Evolutionary conservation across 2,329 filamentous ascomycete genomes (phyloP).

Genomic region (Ustulina deusta): DNA sequence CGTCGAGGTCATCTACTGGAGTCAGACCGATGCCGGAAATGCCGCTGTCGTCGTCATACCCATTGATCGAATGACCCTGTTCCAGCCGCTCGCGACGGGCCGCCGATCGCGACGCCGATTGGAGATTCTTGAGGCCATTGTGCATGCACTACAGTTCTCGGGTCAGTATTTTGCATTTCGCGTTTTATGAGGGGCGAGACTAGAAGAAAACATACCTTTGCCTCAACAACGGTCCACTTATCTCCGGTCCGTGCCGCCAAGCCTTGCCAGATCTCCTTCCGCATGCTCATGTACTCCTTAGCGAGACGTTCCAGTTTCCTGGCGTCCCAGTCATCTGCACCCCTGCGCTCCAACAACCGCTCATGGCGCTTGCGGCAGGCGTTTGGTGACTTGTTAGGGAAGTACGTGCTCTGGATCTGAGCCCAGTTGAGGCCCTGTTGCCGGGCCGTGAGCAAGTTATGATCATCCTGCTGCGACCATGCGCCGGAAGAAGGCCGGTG

Average conservation of each 20-base stretch:
- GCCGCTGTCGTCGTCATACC: slow-evolving; percentile 77
- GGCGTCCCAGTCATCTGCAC: slow-evolving; percentile 82
- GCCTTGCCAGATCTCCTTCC: slow-evolving; percentile 84
- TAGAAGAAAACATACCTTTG: slow-evolving; percentile 62
- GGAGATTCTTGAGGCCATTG: slow-evolving; percentile 84
- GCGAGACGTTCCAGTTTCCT: slow-evolving; percentile 80
- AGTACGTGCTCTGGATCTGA: slow-evolving; percentile 80
- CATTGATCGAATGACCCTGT: slow-evolving; percentile 57
- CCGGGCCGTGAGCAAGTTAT: slow-evolving; percentile 77
- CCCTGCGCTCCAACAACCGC: slow-evolving; percentile 80
- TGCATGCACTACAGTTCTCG: slow-evolving; percentile 75
- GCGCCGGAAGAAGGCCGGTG: slow-evolving; percentile 71
- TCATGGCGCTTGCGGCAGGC: slow-evolving; percentile 92
- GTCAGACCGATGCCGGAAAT: slow-evolving; percentile 72
- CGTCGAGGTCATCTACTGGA: slow-evolving; percentile 69
- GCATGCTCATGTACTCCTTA: slow-evolving; percentile 81
- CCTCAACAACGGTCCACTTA: slow-evolving; percentile 79
- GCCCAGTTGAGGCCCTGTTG: slow-evolving; percentile 85
- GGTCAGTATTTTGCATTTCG: slow-evolving; percentile 2
- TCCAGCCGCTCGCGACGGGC: slow-evolving; percentile 73
- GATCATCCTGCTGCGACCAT: slow-evolving; percentile 81
- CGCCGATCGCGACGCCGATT: slow-evolving; percentile 74
- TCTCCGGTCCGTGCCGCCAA: slow-evolving; percentile 82
- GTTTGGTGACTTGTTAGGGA: slow-evolving; percentile 81
- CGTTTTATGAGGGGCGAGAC: not conserved